Base-by-base conservation (phyloP, 192 early-diverging fungal genomes). In the Gryganskiella cystojenkinii region DNA sequence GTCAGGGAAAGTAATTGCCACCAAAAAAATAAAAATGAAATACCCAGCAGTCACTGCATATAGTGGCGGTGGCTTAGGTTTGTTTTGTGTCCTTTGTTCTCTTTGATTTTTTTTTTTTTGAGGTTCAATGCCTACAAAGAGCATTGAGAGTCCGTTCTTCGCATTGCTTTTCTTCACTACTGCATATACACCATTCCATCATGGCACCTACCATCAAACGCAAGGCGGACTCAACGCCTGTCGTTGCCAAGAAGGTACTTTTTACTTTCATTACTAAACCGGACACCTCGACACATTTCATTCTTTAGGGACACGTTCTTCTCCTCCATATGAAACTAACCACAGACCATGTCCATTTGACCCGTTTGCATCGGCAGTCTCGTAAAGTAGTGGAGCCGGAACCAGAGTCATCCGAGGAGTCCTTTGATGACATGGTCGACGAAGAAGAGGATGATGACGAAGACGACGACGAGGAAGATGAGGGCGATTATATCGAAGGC, bases 371-470 rank as follows among this genome's bases (percentile, higher is more conserved):
- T 22, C 8, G 7, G 49, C 40, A 76, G 72, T 67, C 65, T 46
- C 62, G 62, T 20, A 78, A 78, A 47, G 65, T 64, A 10, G 35
- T 51, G 37, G 64, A 78, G 56, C 67, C 74, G 33, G 66, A 64
- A 20, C 35, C 66, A 33, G 73, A 68, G 56, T 62, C 67, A 10
- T 61, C 66, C 19, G 74, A 68, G 44, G 74, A 78, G 49, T 57
- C 58, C 20, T 64, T 59, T 27, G 74, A 78, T 37, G 61, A 75
- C 40, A 74, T 75, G 57, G 61, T 76, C 53, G 79, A 81, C 33
- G 70, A 82, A 25, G 84, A 85, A 19, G 84, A 89, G 10, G 85
- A 80, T 37, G 71, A 87, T 11, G 88, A 86, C n/a, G 78, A 74
- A 3, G 85, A 83, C 2, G 85, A 88, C 9, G 70, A 82, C 0